phyloP scores from a whole-genome alignment of 1,139 yeast genomes.

The Sugiyamaella japonica region DNA sequence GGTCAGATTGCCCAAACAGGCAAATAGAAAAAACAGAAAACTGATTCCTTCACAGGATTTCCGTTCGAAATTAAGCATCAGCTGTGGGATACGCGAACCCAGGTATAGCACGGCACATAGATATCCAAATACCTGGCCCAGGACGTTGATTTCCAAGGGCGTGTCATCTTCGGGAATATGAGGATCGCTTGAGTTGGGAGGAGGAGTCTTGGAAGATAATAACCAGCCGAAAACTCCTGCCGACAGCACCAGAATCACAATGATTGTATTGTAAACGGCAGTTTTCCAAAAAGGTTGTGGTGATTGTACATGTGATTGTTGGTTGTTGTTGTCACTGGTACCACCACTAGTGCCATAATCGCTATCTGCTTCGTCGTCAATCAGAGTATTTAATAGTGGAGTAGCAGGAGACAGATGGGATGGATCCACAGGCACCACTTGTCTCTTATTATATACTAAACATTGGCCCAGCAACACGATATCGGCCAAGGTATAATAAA shows the following conservation, averaged over 20 bases:
- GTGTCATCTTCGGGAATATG: constrained; percentile 41
- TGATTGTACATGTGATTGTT: constrained; percentile 1
- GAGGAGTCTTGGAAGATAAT: constrained; percentile 45
- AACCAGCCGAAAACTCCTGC: constrained; percentile 90
- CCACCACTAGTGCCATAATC: constrained; percentile 45
- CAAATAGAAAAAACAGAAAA: constrained; percentile 86
- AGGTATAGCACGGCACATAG: constrained; percentile 80
- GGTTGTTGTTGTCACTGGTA: neutral
- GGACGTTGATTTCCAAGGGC: constrained; percentile 55
- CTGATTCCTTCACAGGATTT: constrained; percentile 93
- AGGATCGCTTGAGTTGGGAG: constrained; percentile 26
- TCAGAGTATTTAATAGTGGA: constrained; percentile 56
- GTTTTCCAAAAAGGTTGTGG: constrained; percentile 23
- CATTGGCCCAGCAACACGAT: constrained; percentile 79
- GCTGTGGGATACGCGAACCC: constrained; percentile 90
- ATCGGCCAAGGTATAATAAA: constrained; percentile 91
- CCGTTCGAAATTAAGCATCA: constrained; percentile 73
- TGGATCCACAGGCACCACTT: constrained; percentile 52
- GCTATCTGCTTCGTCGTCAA: constrained; percentile 37
- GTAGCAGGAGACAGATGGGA: constrained; percentile 88
- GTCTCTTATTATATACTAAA: constrained; percentile 57
- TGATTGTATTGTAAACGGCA: constrained; percentile 54
- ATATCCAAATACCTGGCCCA: constrained; percentile 92
- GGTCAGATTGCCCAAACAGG: constrained; percentile 88
- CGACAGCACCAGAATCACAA: constrained; percentile 67